Percentiles rank a stretch among this genome's conserved stretches.
These are phyloP conservation scores for Lactifluus volemus DNA, from an alignment of 768 basidiomycete genomes.

Conservation along the genomic window DNA sequence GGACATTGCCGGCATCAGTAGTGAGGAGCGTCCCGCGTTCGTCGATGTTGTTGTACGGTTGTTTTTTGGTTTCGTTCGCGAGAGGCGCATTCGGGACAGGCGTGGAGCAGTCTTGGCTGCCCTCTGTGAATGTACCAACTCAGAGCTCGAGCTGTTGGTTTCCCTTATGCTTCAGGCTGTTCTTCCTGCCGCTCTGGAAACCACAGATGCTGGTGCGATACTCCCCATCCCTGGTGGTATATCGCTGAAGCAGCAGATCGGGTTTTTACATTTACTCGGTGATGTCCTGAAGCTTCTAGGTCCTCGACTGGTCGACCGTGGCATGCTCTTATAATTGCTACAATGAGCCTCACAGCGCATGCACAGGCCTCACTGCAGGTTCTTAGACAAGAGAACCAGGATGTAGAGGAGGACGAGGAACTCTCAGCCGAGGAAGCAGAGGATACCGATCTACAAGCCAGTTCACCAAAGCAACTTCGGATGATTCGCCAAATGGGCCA, in stretches of 20 bases:
- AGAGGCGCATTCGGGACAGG: slow-evolving; percentile 59
- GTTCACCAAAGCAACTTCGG: slow-evolving; percentile 30
- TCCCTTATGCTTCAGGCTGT: slow-evolving; percentile 84
- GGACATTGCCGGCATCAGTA: slow-evolving; percentile 48
- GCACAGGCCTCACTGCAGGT: slow-evolving; percentile 53
- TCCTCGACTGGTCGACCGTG: slow-evolving; percentile 59
- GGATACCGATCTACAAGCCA: slow-evolving; percentile 22
- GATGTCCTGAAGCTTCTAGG: slow-evolving; percentile 81
- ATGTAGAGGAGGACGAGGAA: slow-evolving; percentile 26
- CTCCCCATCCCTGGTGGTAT: slow-evolving; percentile 26
- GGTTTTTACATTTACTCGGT: slow-evolving; percentile 76
- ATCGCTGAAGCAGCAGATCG: slow-evolving; percentile 62
- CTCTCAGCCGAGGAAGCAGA: slow-evolving; percentile 23
- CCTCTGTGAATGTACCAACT: slow-evolving; percentile 58
- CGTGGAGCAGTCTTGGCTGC: slow-evolving; percentile 68
- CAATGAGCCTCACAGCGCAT: slow-evolving; percentile 53
- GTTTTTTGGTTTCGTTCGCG: slow-evolving; percentile 82
- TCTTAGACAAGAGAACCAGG: slow-evolving; percentile 27
- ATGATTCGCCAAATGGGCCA: slow-evolving; percentile 75
- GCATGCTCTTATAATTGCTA: slow-evolving; percentile 64
- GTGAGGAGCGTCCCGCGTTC: slow-evolving; percentile 51
- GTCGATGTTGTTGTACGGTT: slow-evolving; percentile 66
- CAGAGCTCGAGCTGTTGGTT: slow-evolving; percentile 69
- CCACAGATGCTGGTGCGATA: slow-evolving; percentile 22
- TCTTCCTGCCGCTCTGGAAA: slow-evolving; percentile 13